Evolutionary conservation across 2,329 filamentous ascomycete species (phyloP).

Genomic region (Penicillium olsonii): DNA sequence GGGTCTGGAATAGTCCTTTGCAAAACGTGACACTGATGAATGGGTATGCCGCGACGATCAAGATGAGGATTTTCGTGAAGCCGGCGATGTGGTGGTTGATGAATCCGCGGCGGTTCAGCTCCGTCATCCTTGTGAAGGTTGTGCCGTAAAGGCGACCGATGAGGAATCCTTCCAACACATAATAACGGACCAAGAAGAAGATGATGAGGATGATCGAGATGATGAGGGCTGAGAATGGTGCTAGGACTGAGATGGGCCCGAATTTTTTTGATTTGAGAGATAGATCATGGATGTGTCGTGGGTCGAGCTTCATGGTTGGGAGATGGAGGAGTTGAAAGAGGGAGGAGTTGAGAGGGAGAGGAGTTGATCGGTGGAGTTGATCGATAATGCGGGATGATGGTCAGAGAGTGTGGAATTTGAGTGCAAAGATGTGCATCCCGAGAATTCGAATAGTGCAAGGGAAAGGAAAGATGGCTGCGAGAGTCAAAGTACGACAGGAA

Average conservation of each 20-base stretch:
- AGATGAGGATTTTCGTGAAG: conserved; percentile 42
- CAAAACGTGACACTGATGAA: conserved; percentile 43
- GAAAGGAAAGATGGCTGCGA: no score
- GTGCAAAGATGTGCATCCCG: no score
- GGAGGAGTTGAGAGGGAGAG: neutral
- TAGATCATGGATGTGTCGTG: neutral
- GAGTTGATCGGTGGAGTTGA: neutral
- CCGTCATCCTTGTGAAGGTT: conserved; percentile 39
- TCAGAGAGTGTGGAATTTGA: no score
- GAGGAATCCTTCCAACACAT: conserved; percentile 45
- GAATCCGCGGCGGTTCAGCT: conserved; percentile 43
- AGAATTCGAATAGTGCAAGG: no score
- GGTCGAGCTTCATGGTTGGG: neutral
- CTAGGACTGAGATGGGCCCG: conserved; percentile 26
- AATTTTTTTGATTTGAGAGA: neutral
- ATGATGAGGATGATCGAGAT: conserved; percentile 29
- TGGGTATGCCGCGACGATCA: conserved; percentile 45
- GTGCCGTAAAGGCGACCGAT: conserved; percentile 37
- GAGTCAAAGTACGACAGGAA: no score
- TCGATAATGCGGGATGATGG: no score
- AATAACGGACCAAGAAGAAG: conserved; percentile 46
- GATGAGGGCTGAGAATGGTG: conserved; percentile 29
- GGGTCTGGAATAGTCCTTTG: conserved; percentile 32
- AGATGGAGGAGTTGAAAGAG: neutral
- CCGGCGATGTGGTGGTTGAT: conserved; percentile 52